Base-by-base conservation (phyloP, 306 rosid species). In the Prosopis cineraria region DNA sequence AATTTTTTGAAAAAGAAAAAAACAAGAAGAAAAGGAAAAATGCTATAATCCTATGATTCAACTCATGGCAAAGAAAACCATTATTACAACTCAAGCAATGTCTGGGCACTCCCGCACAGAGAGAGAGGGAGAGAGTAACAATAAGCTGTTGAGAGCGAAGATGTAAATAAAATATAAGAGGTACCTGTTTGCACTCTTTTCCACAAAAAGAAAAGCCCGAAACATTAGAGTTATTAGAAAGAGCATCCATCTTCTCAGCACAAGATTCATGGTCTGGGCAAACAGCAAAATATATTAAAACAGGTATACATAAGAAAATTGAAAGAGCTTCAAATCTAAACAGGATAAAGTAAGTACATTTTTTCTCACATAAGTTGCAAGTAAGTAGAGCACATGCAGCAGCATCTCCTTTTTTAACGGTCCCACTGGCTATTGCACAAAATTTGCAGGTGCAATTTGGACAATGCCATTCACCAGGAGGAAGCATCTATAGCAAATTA, bases 381-480 rank as follows among this genome's bases (percentile, higher is more conserved):
- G 83, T 77, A n/a, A 31, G 82, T 33, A 84, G 71, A 33, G 58
- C 87, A 83, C 81, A 22, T 66, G 47, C 84, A 71, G 78, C 55
- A 56, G 77, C 56, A 67, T 84, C 89, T 77, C 76, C 91, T 10
- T 85, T 80, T 45, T 74, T 60, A 80, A 45, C 74, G 77, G 39
- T 74, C 71, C 66, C 88, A 75, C 79, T 68, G 70, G 90, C 97
- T 22, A 80, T 48, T 74, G 91, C 94, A 85, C 99, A 95, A 82
- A 81, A 84, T 83, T 91, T 93, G 86, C 99, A 95, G 27, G 90
- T 87, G 79, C 99, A 96, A 79, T 96, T 93, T 70, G 96, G 94
- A 80, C 99, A 96, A 75, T 83, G 91, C 99, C 99, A 96, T 64
- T 96, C 99, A 68, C 97, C 99, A 0, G 87, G 87, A 29, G 99